Percentiles rank a stretch among this genome's conserved stretches.
Conservation (phyloP, 306 rosid species). For the Purshia tridentata region DNA sequence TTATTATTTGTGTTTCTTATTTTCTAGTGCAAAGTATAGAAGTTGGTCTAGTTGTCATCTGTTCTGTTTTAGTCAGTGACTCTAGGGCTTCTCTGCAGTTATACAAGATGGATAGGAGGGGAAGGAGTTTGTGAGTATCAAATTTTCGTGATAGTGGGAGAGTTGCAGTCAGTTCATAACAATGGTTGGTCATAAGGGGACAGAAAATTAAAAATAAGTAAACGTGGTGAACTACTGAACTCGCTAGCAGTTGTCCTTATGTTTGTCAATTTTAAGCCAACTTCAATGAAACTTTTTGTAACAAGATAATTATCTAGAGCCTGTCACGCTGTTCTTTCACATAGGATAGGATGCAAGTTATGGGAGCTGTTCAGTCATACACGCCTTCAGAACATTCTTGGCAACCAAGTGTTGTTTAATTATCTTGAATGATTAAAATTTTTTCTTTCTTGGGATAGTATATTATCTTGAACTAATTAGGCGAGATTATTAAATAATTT, state of each 20-base stretch:
- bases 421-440: no score
- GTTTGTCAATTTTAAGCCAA: no score
- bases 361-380: no score
- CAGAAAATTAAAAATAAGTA: background rate
- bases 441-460: no score
- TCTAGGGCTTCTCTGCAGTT: background rate
- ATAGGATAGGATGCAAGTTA: no score
- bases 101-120: background rate
- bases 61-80: background rate
- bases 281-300: no score
- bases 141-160: slow-evolving; percentile 3
- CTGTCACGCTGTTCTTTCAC: no score
- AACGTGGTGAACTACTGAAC: slow-evolving; percentile 6
- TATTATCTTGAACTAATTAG: no score
- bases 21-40: background rate
- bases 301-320: no score
- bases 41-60: background rate
- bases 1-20: background rate
- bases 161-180: background rate
- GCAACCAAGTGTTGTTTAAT: no score
- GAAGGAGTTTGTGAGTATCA: background rate
- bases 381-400: no score
- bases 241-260: slow-evolving; percentile 4
- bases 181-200: background rate
- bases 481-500: background rate